phyloP scores from a whole-genome alignment of 2,329 filamentous ascomycete species.

The Pseudonectria foliicola region DNA sequence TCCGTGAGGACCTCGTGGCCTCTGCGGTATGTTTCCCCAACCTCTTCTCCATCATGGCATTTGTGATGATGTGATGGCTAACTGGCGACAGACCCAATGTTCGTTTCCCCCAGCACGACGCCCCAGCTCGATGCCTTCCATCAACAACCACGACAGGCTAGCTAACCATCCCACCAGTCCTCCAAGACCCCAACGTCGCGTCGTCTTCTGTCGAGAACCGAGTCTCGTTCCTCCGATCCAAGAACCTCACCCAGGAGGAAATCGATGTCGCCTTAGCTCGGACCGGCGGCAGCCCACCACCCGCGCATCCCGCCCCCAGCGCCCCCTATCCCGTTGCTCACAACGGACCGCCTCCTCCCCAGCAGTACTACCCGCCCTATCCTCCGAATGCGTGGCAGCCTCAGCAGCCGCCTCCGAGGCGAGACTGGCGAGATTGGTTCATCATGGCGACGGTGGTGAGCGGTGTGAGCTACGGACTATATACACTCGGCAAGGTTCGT shows the following conservation, averaged over 20 bases:
- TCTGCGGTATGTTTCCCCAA: conserved; percentile 56
- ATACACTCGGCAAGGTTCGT: conserved; percentile 73
- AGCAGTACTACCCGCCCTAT: conserved; percentile 41
- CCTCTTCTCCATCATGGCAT: conserved; percentile 1
- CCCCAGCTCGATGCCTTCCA: no score
- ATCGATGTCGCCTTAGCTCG: conserved; percentile 78
- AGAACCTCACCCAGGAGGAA: conserved; percentile 95
- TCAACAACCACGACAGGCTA: not conserved
- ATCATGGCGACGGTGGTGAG: conserved; percentile 97
- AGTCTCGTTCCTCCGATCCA: conserved; percentile 87
- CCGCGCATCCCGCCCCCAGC: conserved; percentile 34
- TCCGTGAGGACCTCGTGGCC: conserved; percentile 86
- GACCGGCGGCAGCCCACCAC: conserved; percentile 52
- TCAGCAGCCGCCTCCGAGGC: conserved; percentile 56
- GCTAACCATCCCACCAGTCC: conserved; percentile 51
- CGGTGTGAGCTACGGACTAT: conserved; percentile 82
- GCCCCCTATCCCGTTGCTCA: conserved; percentile 38
- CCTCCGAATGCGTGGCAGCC: conserved; percentile 52
- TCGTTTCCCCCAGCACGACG: conserved; percentile 18
- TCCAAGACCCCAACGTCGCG: conserved; percentile 89
- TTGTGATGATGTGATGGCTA: conserved; percentile 7
- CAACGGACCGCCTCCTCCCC: conserved; percentile 35
- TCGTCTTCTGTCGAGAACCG: conserved; percentile 87
- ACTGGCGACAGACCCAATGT: conserved; percentile 34
- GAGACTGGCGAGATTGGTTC: conserved; percentile 98